Evolutionary conservation across 257 asterid species (phyloP), one percentile per base, ranked within the genome.

Genomic region (Solanum rostratum): DNA sequence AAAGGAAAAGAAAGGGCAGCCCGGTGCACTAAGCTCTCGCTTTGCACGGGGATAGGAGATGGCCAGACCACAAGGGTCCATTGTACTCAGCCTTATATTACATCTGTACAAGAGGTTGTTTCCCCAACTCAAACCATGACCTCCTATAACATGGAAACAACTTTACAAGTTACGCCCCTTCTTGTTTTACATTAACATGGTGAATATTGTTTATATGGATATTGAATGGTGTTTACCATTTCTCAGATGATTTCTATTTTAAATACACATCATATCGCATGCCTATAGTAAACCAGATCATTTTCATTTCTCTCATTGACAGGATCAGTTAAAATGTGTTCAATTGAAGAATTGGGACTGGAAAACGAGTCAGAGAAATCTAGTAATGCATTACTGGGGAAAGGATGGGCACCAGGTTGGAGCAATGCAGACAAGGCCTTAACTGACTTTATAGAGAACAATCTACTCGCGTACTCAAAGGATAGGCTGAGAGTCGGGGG

Each of bases 391-490:
- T 88, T 97, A 79, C 83, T 97, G 20, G 95, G 97, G 74, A 89
- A 97, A 88, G 94, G 93, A 68, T 97, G 99, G 98, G 81, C 95
- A 8, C 98, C 99, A 0, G 97, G 98, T 66, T 97, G 99, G 99
- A 88, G 91, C 86, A 88, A 89, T 71, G 99, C 98, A 1, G 93
- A 95, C 85, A 97, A 91, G 85, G 92, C 92, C 16, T 90, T 95
- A 85, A 88, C 86, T 0, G 98, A 94, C 52, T 95, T 97, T 55
- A 7, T 91, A 0, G 96, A 95, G 78, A 87, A 85, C 71, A 97
- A 97, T 81, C 85, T 97, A 69, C 86, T 86, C 52, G 79, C 88
- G 84, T 97, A 97, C 95, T 92, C 98, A 0, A 91, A 81, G 7
- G 94, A 94, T 55, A 89, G 96, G 88, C 88, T 66, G 55, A 88